These are phyloP conservation scores for Beta corolliflora DNA, from an alignment of 179 eudicot species.

Conservation along the genomic window DNA sequence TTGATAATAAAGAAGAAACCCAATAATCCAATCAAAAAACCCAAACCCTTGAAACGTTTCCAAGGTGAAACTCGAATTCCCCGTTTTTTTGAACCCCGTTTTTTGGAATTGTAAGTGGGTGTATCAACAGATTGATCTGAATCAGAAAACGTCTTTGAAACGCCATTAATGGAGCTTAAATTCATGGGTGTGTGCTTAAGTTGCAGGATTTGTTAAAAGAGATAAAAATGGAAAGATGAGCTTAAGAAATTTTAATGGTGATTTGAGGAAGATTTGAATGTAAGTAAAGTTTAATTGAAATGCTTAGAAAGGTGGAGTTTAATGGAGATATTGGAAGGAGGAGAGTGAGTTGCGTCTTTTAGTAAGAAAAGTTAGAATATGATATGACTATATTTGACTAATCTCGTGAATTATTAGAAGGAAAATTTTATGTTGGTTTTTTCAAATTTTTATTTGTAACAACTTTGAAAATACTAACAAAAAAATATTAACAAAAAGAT, in stretches of 20 bases:
- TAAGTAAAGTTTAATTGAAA: not conserved
- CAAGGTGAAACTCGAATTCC: conserved; percentile 13
- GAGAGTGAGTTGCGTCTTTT: conserved; percentile 26
- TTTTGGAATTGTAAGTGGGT: conserved; percentile 20
- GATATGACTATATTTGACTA: conserved; percentile 28
- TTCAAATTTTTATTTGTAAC: not conserved
- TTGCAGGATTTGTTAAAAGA: not conserved
- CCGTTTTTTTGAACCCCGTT: conserved; percentile 27
- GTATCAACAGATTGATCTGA: conserved; percentile 24
- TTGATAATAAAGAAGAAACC: conserved; percentile 39
- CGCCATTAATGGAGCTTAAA: conserved; percentile 30
- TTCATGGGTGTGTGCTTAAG: not conserved
- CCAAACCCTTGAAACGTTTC: conserved; percentile 42
- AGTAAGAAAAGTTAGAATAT: not conserved
- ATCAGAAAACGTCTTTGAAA: conserved; percentile 22
- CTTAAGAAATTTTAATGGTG: not conserved
- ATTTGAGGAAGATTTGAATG: not conserved
- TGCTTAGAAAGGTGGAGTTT: not conserved
- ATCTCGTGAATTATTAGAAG: not conserved
- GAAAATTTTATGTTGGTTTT: not conserved
- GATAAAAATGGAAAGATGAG: not conserved
- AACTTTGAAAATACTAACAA: no score
- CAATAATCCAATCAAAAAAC: conserved; percentile 37
- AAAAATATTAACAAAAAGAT: no score
- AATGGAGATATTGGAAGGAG: conserved; percentile 24